Base-by-base conservation (phyloP, 345 rosid species). In the Atalantia buxifolia region DNA sequence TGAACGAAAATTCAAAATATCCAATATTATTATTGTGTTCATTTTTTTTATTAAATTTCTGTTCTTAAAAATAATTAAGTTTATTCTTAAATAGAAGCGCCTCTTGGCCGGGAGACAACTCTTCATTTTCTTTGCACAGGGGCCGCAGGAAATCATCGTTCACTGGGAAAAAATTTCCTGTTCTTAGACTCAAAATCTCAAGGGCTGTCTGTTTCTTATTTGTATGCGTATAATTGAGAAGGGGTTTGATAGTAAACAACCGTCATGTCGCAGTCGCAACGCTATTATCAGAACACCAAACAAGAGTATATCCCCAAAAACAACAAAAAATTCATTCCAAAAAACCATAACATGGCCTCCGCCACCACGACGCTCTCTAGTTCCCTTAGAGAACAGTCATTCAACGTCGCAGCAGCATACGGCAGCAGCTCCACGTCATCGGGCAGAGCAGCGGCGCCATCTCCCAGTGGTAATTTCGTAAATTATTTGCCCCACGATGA, bases 401-500 rank as follows among this genome's bases (percentile, higher is more conserved):
- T 84, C 57, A 82, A 85, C 79, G 86, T 82, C 4, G 61, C 81
- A 1, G 57, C 81, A 0, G 38, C 72, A 24, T 71, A 86, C 24
- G 36, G 53, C 72, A 36, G 45, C 72, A 38, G 33, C 79, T 78
- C 79, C 61, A 82, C 68, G 13, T 31, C 88, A 6, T 79, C 79
- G 45, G 64, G 76, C 31, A 64, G 83, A 69, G 67, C 61, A 25
- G 53, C 72, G 57, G 28, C 77, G 5, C 82, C 79, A 6, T 75
- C 87, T 80, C 88, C 69, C 62, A 69, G 68, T 62, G 94, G 94
- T 3, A 86, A 77, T 71, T 96, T 96, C 81, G 91, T 96, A 1
- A 87, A 83, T 79, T 96, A 94, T 90, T 88, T 96, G 83, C 99
- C 94, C 14, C 99, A 94, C 78, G 99, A 96, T 35, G 99, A 96